Evolutionary conservation across 495 filamentous ascomycete genomes (phyloP), one percentile per base, ranked within the genome.

Genomic region (Penicillium longicatenatum): DNA sequence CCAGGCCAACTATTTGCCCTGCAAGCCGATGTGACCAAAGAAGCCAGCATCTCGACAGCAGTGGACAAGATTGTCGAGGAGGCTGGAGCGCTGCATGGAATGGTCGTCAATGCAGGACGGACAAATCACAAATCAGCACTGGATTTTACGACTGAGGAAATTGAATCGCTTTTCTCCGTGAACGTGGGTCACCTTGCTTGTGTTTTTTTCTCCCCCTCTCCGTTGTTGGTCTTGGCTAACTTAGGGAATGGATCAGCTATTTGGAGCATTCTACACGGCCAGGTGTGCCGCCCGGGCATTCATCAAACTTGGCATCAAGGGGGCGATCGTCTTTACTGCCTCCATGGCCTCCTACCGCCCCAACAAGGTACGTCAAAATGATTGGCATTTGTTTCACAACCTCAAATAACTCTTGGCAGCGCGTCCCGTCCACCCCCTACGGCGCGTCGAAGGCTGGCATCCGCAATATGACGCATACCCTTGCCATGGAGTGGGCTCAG

Each of bases 401-500:
- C 9, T 26, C 11, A 7, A 21, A 54, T 61, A 31, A 59, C 35
- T 54, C 45, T 48, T 37, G 12, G 17, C 37, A 70, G 70, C 68
- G 70, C 24, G 70, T 72, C 14, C 70, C 70, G 5, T 69, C 70
- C 6, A 62, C 70, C 19, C 70, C 70, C 26, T 70, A 70, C 39
- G 66, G 66, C 24, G 70, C 70, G 19, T 70, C 71, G 2, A 72
- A 71, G 44, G 70, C 67, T 16, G 70, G 61, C 6, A 52, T 72
- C 26, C 70, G 65, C 7, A 69, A 70, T 52, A 67, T 74, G 68
- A 66, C 68, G 20, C 75, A 78, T 45, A 78, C 76, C 1, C 63
- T 78, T 3, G 75, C 77, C 10, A 78, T 79, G 74, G 77, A 80
- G 58, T 80, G 75, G 77, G 75, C 73, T 17, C 65, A 72, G 26